Evolutionary conservation across 768 basidiomycete species (phyloP).

Genomic region (Pleurotus citrinopileatus): DNA sequence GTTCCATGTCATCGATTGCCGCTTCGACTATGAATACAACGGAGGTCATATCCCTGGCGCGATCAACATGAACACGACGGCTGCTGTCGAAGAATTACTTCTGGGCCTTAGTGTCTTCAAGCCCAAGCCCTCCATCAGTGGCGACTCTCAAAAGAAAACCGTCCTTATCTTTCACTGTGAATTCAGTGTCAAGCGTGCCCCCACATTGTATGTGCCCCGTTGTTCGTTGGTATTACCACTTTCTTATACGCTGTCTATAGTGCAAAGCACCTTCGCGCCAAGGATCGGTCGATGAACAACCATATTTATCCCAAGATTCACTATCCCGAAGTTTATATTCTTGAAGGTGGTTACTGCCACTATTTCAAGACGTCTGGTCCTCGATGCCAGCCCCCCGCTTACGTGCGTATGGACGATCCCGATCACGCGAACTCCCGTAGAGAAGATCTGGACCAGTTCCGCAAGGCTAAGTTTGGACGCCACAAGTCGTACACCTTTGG

Average conservation of each 20-base stretch:
- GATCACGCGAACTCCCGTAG: constrained; percentile 74
- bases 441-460: constrained; percentile 89
- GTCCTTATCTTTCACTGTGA: constrained; percentile 97
- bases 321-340: constrained; percentile 95
- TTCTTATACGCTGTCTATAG: constrained; percentile 34
- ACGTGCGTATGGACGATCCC: constrained; percentile 96
- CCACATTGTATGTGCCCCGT: constrained; percentile 77
- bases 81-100: constrained; percentile 77
- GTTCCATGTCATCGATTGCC: constrained; percentile 90
- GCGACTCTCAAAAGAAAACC: constrained; percentile 72
- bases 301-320: constrained; percentile 88
- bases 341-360: constrained; percentile 93
- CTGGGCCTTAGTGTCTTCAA: constrained; percentile 54
- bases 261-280: constrained; percentile 90
- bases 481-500: constrained; percentile 93
- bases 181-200: constrained; percentile 92
- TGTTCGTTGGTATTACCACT: constrained; percentile 1
- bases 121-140: constrained; percentile 71
- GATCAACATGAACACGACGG: constrained; percentile 83
- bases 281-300: constrained; percentile 86
- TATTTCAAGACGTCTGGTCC: constrained; percentile 70
- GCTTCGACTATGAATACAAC: constrained; percentile 94
- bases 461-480: constrained; percentile 82
- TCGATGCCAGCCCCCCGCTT: constrained; percentile 79
- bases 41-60: constrained; percentile 94